These are phyloP conservation scores for Scleroderma bovista DNA, from an alignment of 768 basidiomycete species.

Conservation along the genomic window DNA sequence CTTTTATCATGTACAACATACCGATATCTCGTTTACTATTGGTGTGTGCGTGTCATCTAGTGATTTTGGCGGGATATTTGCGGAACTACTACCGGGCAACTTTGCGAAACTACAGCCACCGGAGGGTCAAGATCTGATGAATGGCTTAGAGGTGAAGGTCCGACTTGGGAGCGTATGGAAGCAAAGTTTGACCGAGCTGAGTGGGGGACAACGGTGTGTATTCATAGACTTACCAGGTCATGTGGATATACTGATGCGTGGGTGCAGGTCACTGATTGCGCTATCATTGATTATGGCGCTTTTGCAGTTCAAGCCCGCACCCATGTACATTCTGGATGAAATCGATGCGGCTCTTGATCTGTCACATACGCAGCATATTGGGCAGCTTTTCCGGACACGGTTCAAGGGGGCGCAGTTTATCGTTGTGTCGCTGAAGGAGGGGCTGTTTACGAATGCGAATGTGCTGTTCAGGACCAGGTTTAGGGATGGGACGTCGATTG, in stretches of 20 bases:
- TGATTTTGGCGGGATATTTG: conserved; percentile 96
- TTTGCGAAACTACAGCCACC: conserved; percentile 93
- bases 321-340: conserved; percentile 99
- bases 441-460: conserved; percentile 96
- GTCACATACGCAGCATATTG: conserved; percentile 96
- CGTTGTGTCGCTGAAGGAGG: conserved; percentile 95
- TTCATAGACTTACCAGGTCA: neutral
- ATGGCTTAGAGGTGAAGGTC: conserved; percentile 97
- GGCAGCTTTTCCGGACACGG: conserved; percentile 92
- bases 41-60: conserved; percentile 33
- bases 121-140: conserved; percentile 88
- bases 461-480: conserved; percentile 91
- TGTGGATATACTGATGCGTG: conserved; percentile 1
- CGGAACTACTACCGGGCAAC: conserved; percentile 91
- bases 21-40: too few relatives aligned
- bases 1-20: neutral
- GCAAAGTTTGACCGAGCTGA: conserved; percentile 92
- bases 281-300: conserved; percentile 98
- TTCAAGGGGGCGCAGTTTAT: conserved; percentile 99
- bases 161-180: conserved; percentile 95
- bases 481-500: conserved; percentile 88
- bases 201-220: conserved; percentile 86
- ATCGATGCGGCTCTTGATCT: conserved; percentile 97
- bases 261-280: conserved; percentile 85
- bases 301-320: conserved; percentile 98